Evolutionary conservation across 2,329 filamentous ascomycete genomes (phyloP), one percentile per base, ranked within the genome.

Genomic region (Sclerotinia nivalis): DNA sequence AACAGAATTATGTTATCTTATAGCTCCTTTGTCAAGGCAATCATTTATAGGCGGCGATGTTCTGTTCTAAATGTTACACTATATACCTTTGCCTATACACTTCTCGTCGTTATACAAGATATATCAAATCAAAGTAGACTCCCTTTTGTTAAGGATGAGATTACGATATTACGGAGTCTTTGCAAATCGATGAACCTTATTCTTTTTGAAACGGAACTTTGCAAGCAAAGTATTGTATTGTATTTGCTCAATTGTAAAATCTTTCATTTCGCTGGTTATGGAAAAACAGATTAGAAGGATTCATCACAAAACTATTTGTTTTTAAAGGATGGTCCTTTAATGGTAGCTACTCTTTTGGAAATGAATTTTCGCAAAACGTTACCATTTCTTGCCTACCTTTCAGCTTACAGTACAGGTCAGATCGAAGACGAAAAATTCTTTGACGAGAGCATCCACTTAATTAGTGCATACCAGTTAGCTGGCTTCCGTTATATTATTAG

Each of bases 221-320:
- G 6, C 22, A 28, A 25, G 54, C 22, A 56, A 56, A 56, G 71
- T 4, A 25, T 47, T n/a, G 20, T 15, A 58, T n/a, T 9, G 5
- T 74, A 78, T 25, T 70, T 62, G 9, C 75, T 70, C 64, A 75
- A 73, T 3, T 56, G 54, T 72, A 72, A 75, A 15, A 78, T 83
- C 8, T 81, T 82, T 69, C 81, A 83, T 70, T 84, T 84, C 64
- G 81, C 82, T 1, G 79, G 82, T 10, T 81, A 82, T 67, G 81
- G 79, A 0, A 3, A 34, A 1, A 72, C 77, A 0, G 68, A 81
- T 66, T 6, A 40, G 0, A 4, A 6, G 0, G 77, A 81, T 10
- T 80, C 81, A 0, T 78, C 76, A 9, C 71, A 73, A 58, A 81
- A 79, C 71, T 65, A n/a, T 56, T 70, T 81, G 2, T 71, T 80